Percentiles rank a stretch among this genome's conserved stretches.
Evolutionary conservation across 192 early-diverging fungal genomes (phyloP).

Genomic region (Glomus cerebriforme): DNA sequence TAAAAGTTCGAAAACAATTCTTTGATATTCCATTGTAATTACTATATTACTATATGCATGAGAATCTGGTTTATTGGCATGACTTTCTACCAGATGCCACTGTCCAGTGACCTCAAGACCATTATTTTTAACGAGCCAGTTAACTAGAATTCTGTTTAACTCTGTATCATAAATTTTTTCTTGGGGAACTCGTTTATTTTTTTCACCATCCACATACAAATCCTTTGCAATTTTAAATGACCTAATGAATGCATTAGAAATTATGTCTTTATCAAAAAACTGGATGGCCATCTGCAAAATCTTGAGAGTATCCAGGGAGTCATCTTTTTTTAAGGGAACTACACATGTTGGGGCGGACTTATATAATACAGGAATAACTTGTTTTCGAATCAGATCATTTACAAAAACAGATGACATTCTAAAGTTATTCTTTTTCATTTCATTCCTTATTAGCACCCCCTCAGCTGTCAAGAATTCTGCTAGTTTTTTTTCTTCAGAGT

Average conservation of each 20-base stretch:
- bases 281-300: conserved; percentile 30
- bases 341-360: background rate
- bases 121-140: conserved; percentile 21
- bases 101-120: conserved; percentile 32
- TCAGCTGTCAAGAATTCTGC: too few species aligned
- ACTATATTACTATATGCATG: conserved; percentile 34
- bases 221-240: conserved; percentile 32
- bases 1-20: conserved; percentile 35
- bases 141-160: conserved; percentile 32
- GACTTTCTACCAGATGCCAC: conserved; percentile 33
- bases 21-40: background rate
- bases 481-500: conserved; percentile 4
- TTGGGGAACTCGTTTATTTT: conserved; percentile 28
- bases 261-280: conserved; percentile 35
- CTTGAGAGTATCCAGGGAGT: conserved; percentile 34
- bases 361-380: conserved; percentile 26
- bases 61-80: background rate
- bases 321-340: conserved; percentile 26
- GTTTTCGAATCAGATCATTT: conserved; percentile 17
- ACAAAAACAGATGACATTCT: conserved; percentile 29
- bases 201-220: conserved; percentile 7
- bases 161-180: conserved; percentile 38
- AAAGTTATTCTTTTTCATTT: conserved; percentile 2
- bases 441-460: conserved; percentile 21
- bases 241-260: conserved; percentile 4